Evolutionary conservation across 2,329 filamentous ascomycete species (phyloP).

Genomic region (Ophiostoma himal-ulmi): DNA sequence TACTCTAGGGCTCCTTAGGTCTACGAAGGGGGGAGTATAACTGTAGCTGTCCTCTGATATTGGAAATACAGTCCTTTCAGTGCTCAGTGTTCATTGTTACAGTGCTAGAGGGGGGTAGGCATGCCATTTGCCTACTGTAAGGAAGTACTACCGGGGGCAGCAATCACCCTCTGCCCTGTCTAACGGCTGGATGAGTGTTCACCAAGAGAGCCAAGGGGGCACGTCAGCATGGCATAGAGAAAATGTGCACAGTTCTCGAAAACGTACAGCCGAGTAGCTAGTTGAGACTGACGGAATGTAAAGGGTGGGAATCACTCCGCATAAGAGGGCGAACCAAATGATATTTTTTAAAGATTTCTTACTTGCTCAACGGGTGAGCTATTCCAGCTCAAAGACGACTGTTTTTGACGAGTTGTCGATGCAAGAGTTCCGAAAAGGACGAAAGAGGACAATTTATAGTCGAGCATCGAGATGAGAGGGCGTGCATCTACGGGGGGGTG

Average conservation of each 20-base stretch:
- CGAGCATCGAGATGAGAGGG: not conserved
- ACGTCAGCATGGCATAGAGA: not conserved
- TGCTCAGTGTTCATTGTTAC: not conserved
- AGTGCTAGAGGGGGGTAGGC: not conserved
- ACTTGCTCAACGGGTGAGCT: not conserved
- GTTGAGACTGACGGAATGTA: not conserved
- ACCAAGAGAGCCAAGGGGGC: not conserved
- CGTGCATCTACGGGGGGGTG: not conserved
- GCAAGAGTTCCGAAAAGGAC: slow-evolving; percentile 10
- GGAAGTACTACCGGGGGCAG: not conserved
- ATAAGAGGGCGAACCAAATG: not conserved
- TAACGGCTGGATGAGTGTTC: not conserved
- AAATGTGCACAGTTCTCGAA: not conserved
- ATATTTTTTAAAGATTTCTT: not conserved
- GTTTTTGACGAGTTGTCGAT: not conserved
- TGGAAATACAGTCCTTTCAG: not conserved
- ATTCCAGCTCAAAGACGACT: not conserved
- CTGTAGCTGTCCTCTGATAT: too few species aligned
- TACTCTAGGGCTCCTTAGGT: not conserved
- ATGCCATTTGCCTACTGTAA: not conserved
- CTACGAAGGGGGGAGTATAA: not conserved
- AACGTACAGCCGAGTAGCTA: not conserved
- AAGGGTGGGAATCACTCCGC: not conserved
- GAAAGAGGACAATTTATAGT: not conserved
- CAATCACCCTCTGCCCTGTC: not conserved